Evolutionary conservation across 148 eudicot species (phyloP).

Genomic region (Simmondsia chinensis): DNA sequence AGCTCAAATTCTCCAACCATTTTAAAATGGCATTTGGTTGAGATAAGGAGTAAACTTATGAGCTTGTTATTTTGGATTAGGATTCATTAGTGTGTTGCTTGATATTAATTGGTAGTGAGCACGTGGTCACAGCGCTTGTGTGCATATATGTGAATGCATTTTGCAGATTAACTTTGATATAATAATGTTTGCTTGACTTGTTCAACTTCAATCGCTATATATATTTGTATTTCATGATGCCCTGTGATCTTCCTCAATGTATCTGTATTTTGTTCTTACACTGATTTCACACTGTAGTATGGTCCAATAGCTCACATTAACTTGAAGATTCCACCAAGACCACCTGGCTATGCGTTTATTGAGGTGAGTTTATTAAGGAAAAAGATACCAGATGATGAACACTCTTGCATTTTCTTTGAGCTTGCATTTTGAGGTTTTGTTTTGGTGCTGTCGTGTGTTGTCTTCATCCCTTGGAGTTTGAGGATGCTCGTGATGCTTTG

Average conservation of each 20-base stretch:
- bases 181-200: no score
- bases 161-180: no score
- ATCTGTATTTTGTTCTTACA: constrained; percentile 1
- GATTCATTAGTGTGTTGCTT: no score
- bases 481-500: constrained; percentile 91
- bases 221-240: background rate
- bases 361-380: constrained; percentile 39
- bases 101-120: no score
- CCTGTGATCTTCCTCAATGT: background rate
- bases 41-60: no score
- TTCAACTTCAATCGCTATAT: no score
- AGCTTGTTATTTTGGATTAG: no score
- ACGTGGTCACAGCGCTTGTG: no score
- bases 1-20: no score
- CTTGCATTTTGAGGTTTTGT: background rate
- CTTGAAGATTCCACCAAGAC: constrained; percentile 95
- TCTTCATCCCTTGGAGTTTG: constrained; percentile 45
- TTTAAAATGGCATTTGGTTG: no score
- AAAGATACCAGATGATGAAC: background rate
- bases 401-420: background rate
- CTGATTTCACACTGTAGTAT: constrained; percentile 47
- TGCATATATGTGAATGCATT: no score
- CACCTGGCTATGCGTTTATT: constrained; percentile 98
- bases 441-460: background rate
- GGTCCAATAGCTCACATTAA: constrained; percentile 83